Conservation (phyloP, 108 stramenopile species). For the Nannochloropsis granulata region DNA sequence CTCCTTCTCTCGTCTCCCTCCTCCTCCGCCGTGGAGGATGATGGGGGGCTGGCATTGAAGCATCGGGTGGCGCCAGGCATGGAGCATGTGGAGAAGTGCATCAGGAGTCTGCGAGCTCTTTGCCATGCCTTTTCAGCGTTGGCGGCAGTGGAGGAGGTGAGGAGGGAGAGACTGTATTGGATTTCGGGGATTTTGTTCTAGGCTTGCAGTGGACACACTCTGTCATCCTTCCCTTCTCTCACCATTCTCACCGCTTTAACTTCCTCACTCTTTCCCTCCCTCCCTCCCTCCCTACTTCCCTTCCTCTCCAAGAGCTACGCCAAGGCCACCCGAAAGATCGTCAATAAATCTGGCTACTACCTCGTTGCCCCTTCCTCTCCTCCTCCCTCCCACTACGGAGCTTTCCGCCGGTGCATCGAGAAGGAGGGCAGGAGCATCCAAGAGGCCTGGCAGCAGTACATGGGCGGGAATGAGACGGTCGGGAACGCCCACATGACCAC, state of each 20-base stretch:
- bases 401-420: neutral
- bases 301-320: neutral
- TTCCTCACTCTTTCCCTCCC: neutral
- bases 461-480: neutral
- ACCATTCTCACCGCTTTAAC: neutral
- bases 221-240: neutral
- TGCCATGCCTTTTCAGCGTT: neutral
- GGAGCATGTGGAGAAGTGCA: neutral
- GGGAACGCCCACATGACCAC: neutral
- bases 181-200: neutral
- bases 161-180: neutral
- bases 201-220: neutral
- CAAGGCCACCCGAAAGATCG: neutral
- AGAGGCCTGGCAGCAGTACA: neutral
- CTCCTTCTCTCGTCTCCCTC: neutral
- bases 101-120: neutral
- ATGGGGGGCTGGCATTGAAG: neutral
- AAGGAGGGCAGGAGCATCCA: neutral
- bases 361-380: neutral
- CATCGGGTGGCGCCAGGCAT: neutral
- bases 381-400: neutral
- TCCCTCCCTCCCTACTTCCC: neutral
- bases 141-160: neutral
- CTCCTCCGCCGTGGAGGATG: neutral
- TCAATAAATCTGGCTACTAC: neutral